Evolutionary conservation across 208 protist genomes (phyloP).

Genomic region (Acanthamoeba healyi): DNA sequence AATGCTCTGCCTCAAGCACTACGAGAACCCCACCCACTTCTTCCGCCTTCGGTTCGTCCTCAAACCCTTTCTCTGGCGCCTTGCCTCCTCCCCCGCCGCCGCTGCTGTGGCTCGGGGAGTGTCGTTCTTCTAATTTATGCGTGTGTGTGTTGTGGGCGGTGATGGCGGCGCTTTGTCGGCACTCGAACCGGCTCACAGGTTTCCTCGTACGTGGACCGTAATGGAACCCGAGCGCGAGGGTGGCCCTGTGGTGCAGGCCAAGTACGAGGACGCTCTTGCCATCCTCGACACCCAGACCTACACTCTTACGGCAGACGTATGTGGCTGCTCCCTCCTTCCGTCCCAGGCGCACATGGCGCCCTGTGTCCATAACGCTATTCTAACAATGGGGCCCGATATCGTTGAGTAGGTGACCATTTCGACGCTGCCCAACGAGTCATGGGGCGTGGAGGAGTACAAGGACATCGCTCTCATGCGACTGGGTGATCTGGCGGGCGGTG

Average conservation of each 20-base stretch:
- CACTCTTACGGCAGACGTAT: constrained; percentile 11
- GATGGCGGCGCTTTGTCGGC: too few relatives aligned
- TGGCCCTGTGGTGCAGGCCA: background rate
- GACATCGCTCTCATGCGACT: constrained; percentile 46
- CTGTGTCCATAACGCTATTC: too few relatives aligned
- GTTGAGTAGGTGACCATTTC: constrained; percentile 7
- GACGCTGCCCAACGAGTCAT: constrained; percentile 16
- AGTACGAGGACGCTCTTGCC: constrained; percentile 16
- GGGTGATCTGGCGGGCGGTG: constrained; percentile 12
- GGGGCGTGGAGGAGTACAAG: constrained; percentile 54
- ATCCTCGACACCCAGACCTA: background rate
- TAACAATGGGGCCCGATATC: too few relatives aligned
- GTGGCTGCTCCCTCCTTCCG: background rate
- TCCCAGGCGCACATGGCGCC: too few relatives aligned
- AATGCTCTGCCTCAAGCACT: constrained; percentile 38
- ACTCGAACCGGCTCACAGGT: too few relatives aligned
- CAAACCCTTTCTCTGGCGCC: background rate
- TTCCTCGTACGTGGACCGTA: constrained; percentile 13
- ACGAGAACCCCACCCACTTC: constrained; percentile 11
- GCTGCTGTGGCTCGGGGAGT: background rate
- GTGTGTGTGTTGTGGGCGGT: background rate
- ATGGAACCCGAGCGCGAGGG: constrained; percentile 30
- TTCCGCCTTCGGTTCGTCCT: background rate
- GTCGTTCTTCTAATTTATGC: background rate
- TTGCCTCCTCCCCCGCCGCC: background rate